These are phyloP conservation scores for Cryphonectria carpinicola DNA, from an alignment of 2,329 filamentous ascomycete genomes.

Conservation along the genomic window DNA sequence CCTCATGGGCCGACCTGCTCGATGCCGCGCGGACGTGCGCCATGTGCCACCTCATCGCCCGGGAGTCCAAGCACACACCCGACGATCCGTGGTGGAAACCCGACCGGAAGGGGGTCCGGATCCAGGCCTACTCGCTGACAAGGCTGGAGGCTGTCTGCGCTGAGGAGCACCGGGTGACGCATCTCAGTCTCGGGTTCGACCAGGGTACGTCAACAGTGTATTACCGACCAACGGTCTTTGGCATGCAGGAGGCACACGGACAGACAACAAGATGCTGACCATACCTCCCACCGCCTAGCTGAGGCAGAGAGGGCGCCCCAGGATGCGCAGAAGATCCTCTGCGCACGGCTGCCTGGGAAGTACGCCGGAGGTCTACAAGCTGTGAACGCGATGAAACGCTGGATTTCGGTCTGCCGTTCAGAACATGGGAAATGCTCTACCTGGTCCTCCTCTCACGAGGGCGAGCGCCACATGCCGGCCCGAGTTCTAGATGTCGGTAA, in stretches of 20 bases:
- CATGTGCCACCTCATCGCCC: constrained; percentile 4
- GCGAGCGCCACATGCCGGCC: not conserved
- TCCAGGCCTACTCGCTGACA: not conserved
- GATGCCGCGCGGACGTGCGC: not conserved
- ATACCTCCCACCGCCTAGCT: not conserved
- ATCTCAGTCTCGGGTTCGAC: not conserved
- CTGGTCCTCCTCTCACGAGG: not conserved
- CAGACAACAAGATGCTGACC: not conserved
- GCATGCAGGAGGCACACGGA: not conserved
- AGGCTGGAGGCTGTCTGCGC: constrained; percentile 4
- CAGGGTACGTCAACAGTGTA: not conserved
- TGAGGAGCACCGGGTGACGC: not conserved
- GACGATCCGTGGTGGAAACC: not conserved
- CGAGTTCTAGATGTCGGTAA: constrained; percentile 5
- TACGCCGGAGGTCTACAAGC: not conserved
- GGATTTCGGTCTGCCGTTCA: constrained; percentile 7
- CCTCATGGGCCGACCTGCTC: constrained; percentile 3
- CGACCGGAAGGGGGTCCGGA: not conserved
- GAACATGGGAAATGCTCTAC: constrained; percentile 1
- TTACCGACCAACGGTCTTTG: not conserved
- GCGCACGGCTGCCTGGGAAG: not conserved
- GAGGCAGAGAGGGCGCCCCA: constrained; percentile 5
- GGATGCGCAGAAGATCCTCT: not conserved
- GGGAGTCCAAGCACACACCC: not conserved
- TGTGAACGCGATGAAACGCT: not conserved